These are phyloP conservation scores for Peronospora belbahrii DNA, from an alignment of 352 stramenopile genomes.

Conservation along the genomic window DNA sequence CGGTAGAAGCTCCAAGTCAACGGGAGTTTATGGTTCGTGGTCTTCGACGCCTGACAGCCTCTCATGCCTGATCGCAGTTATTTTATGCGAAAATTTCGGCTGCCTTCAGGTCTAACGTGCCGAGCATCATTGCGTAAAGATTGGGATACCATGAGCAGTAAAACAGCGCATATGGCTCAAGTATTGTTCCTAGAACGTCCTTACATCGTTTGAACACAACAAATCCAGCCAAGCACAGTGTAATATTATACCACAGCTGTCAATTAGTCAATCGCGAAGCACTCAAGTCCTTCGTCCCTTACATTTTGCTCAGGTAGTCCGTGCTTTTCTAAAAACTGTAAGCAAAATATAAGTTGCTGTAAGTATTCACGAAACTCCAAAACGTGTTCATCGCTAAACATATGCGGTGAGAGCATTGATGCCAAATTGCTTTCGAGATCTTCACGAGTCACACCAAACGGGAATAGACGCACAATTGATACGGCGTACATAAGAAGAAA, in stretches of 20 bases:
- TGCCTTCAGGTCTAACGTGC: not conserved
- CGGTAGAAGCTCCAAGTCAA: conserved; percentile 37
- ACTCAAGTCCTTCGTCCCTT: conserved; percentile 49
- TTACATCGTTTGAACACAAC: not conserved
- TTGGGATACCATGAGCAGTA: not conserved
- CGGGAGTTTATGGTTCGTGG: conserved; percentile 51
- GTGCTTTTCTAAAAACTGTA: conserved; percentile 48
- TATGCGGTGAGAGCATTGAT: conserved; percentile 36
- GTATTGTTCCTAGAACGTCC: not conserved
- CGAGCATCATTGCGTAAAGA: not conserved
- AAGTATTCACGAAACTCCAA: conserved; percentile 73
- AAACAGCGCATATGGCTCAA: not conserved
- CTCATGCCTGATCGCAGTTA: too few species aligned
- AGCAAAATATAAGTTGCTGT: conserved; percentile 65
- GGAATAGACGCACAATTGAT: conserved; percentile 54
- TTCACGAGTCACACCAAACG: conserved; percentile 40
- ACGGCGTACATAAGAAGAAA: conserved; percentile 77
- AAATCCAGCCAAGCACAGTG: not conserved
- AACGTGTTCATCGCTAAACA: conserved; percentile 67
- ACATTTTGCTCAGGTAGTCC: conserved; percentile 37
- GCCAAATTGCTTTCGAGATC: conserved; percentile 43
- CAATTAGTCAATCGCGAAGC: conserved; percentile 44
- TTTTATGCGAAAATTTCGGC: not conserved
- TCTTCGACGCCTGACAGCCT: conserved; percentile 24
- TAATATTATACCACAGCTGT: conserved; percentile 20